phyloP scores from a whole-genome alignment of 2,329 filamentous ascomycete species.

The Clonostachys rosea region DNA sequence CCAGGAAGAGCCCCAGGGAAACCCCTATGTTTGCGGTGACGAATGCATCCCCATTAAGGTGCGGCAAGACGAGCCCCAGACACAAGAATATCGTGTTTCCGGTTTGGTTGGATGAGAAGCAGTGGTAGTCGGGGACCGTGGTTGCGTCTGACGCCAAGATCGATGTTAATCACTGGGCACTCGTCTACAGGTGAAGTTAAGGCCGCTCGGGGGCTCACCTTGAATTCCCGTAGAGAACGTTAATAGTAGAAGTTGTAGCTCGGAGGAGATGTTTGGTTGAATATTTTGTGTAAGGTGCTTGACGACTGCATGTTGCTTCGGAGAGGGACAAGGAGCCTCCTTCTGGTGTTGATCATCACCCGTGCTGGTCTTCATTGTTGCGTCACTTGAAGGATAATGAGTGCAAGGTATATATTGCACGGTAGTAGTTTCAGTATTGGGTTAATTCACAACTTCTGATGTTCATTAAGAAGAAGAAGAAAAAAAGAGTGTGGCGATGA shows the following conservation, averaged over 20 bases:
- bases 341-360: too few relatives aligned
- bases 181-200: too few relatives aligned
- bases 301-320: background rate
- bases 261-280: conserved; percentile 31
- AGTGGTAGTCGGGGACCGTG: conserved; percentile 56
- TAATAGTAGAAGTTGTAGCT: conserved; percentile 38
- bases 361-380: background rate
- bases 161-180: background rate
- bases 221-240: conserved; percentile 48
- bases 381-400: background rate
- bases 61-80: conserved; percentile 43
- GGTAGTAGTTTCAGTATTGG: too few relatives aligned
- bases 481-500: too few relatives aligned
- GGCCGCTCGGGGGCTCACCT: conserved; percentile 18
- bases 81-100: conserved; percentile 59
- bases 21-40: conserved; percentile 48
- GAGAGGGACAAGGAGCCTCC: too few relatives aligned
- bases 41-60: conserved; percentile 42
- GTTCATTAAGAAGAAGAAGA: too few relatives aligned
- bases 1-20: conserved; percentile 50
- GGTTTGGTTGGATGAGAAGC: conserved; percentile 61
- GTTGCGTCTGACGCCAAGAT: conserved; percentile 39
- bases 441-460: too few relatives aligned
- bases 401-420: background rate
- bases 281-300: conserved; percentile 20